Base-by-base conservation (phyloP, 73 alveolate genomes). In the Paramecium sexaurelia region DNA sequence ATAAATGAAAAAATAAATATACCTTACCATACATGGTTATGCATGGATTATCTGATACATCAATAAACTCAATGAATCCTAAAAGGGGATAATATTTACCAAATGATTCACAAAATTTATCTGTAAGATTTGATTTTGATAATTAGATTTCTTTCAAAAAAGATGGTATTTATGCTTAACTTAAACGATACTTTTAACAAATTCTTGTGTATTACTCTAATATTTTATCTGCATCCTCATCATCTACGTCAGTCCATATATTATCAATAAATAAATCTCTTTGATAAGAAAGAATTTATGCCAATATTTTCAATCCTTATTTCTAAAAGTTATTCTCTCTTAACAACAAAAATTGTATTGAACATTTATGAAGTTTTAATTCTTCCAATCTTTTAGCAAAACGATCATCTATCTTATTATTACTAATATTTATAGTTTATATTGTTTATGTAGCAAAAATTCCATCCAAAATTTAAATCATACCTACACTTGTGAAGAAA, bases 1-100 rank as follows among this genome's bases (percentile, higher is more conserved):
- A 73, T 73, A 73, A 4, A 73, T 73, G 87, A 8, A 73, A 29
- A 33, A 73, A 73, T 37, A 73, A 17, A 73, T 73, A 73, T 11
- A 73, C 87, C 17, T 73, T 73, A 7, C 87, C 87, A 73, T 73
- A 73, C 87, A 73, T 73, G 24, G 66, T 73, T 29, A 73, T 73
- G n/a, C 15, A 73, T 13, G 55, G 57, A 73, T 73, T 73, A 73
- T 73, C 87, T 35, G 66, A 35, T 3, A 73, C 36, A 73, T 73
- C 87, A 20, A 73, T 73, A 32, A 73, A 73, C 35, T 73, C 87
- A 73, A 73, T 35, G 27, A 73, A 73, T 6, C 57, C 45, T n/a
- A 73, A 37, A 13, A 35, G 45, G 0, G 87, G 87, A 73, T 73
- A 73, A 13, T 73, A 32, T 73, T 73, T 35, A 32, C 57, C 87